Evolutionary conservation across 1,139 yeast species (phyloP), one percentile per base, ranked within the genome.

Genomic region (Kodamaea ohmeri): DNA sequence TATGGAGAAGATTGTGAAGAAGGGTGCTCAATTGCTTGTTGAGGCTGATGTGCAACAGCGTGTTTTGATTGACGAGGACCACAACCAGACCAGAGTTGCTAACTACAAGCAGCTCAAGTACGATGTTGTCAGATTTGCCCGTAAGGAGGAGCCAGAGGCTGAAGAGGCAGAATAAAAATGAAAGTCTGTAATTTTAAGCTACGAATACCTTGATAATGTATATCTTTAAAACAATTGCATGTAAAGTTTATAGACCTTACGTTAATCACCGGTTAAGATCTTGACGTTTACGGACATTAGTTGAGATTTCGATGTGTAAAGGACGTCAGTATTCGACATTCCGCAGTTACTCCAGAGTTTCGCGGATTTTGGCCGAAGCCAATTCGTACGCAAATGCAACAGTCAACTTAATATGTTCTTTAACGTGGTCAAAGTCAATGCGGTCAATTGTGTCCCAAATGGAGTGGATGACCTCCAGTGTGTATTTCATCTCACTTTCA

Each of bases 361-460:
- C n/a, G n/a, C n/a, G 6, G 16, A 38, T 35, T 34, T 35, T 38
- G 9, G 33, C 36, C 17, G 25, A 14, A 3, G 38, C 33, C 35
- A 89, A 71, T 63, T 89, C 96, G 39, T 78, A 65, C 3, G 81
- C 78, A 50, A 73, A 82, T 1, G 87, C 90, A 14, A 86, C 48
- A 1, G 86, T 83, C 49, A 90, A 67, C 59, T 82, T 85, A 41
- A 81, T 77, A 56, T 87, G 95, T 61, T 90, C 87, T 9, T 65
- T 71, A 67, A 90, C 80, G 58, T 89, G 96, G 44, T 50, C 58
- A 30, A 47, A 77, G 50, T 84, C 83, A 41, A 92, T 71, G 50
- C 85, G 69, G 53, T 88, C 96, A 44, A 90, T 59, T 4, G 96
- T 88, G 57, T 92, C 98, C 61, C 77, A 61, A 1, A 79, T 73